Evolutionary conservation across 2,329 filamentous ascomycete species (phyloP).

Genomic region (Gaeumannomyces sp.): DNA sequence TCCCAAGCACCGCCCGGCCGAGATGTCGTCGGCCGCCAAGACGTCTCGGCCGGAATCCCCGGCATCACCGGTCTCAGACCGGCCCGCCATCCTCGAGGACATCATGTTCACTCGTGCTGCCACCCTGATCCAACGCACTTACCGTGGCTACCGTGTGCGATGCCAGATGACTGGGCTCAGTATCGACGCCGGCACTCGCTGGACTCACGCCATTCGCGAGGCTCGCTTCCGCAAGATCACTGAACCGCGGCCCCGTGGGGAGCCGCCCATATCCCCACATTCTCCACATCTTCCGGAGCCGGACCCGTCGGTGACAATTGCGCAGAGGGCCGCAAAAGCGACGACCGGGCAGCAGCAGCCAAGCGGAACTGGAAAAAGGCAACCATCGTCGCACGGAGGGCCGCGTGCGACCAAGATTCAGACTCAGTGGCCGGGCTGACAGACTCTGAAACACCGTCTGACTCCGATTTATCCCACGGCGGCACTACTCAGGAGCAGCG

Average conservation of each 20-base stretch:
- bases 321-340: background rate
- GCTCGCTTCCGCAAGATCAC: slow-evolving; percentile 47
- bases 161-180: slow-evolving; percentile 64
- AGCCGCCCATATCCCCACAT: slow-evolving; percentile 4
- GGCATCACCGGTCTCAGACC: background rate
- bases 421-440: slow-evolving; percentile 38
- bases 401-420: slow-evolving; percentile 43
- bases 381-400: slow-evolving; percentile 63
- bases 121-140: slow-evolving; percentile 61
- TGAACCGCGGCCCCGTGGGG: slow-evolving; percentile 33
- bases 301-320: slow-evolving; percentile 14
- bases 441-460: slow-evolving; percentile 24
- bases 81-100: slow-evolving; percentile 16
- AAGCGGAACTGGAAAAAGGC: slow-evolving; percentile 70
- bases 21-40: background rate
- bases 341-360: slow-evolving; percentile 31
- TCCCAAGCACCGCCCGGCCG: slow-evolving; percentile 17
- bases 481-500: slow-evolving; percentile 26
- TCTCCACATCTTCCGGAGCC: background rate
- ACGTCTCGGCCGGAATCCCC: background rate
- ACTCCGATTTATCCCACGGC: slow-evolving; percentile 20
- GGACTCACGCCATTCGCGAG: slow-evolving; percentile 60
- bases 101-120: slow-evolving; percentile 38
- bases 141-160: slow-evolving; percentile 68
- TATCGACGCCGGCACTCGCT: slow-evolving; percentile 63